Conservation (phyloP, 176 grass and related monocot species). For the Musa itinerans region DNA sequence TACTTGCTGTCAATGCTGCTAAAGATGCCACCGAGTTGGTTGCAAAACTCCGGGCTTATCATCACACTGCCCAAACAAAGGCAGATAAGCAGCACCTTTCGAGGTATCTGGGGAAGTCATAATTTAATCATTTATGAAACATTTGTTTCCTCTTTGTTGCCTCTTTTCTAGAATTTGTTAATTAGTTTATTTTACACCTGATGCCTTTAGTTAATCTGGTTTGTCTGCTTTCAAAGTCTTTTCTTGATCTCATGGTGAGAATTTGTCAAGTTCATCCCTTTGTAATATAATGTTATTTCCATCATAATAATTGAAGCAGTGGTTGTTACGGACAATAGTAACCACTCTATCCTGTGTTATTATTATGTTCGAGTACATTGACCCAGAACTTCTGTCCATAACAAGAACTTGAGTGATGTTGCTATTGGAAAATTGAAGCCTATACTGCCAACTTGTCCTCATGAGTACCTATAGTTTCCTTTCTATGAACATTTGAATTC, state of each 20-base stretch:
- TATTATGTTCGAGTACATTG: too few relatives aligned
- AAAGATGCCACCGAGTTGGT: conserved; percentile 85
- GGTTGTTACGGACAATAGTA: too few relatives aligned
- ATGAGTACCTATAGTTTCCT: background rate
- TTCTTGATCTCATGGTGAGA: background rate
- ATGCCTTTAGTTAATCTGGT: too few relatives aligned
- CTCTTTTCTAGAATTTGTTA: background rate
- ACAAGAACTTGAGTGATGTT: too few relatives aligned
- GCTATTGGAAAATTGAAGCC: too few relatives aligned
- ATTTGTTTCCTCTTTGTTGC: background rate
- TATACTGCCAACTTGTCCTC: too few relatives aligned
- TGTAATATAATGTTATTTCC: too few relatives aligned
- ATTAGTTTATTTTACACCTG: background rate
- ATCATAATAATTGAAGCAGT: too few relatives aligned
- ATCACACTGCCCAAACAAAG: conserved; percentile 79
- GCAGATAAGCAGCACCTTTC: conserved; percentile 86
- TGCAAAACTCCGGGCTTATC: conserved; percentile 85
- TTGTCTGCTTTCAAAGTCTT: background rate
- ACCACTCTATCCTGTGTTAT: too few relatives aligned
- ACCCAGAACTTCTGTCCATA: too few relatives aligned
- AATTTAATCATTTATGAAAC: too few relatives aligned
- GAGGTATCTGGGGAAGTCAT: conserved; percentile 28
- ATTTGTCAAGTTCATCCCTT: background rate
- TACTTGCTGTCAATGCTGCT: conserved; percentile 87
- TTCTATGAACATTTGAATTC: conserved; percentile 17